Evolutionary conservation across 1,284 basidiomycete genomes (phyloP).

Genomic region (Cutaneotrichosporon mucoides): DNA sequence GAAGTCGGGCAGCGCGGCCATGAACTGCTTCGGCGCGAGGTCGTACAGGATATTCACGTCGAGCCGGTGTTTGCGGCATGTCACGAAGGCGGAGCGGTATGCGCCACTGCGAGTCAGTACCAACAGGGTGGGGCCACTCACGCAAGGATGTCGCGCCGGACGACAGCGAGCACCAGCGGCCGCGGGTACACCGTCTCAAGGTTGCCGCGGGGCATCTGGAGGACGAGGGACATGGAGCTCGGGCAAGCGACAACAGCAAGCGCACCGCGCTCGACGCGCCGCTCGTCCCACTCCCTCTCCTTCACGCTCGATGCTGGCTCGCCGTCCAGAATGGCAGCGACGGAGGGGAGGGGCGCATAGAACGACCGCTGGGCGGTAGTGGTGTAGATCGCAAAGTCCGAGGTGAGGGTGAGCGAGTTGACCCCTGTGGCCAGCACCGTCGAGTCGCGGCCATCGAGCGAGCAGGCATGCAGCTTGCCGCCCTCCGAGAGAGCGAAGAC

Average conservation of each 20-base stretch:
- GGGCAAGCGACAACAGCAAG: constrained; percentile 79
- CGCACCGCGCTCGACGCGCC: constrained; percentile 80
- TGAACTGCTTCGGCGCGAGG: constrained; percentile 67
- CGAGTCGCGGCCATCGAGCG: constrained; percentile 34
- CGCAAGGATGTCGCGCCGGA: constrained; percentile 68
- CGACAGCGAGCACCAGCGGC: constrained; percentile 80
- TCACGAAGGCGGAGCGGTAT: constrained; percentile 81
- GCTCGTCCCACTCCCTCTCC: constrained; percentile 60
- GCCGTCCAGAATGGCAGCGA: constrained; percentile 36
- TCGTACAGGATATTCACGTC: constrained; percentile 86
- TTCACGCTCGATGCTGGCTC: constrained; percentile 23
- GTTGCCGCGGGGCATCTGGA: constrained; percentile 98
- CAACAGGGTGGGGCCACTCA: constrained; percentile 48
- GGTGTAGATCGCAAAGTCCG: constrained; percentile 80
- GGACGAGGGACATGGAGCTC: constrained; percentile 78
- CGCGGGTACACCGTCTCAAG: constrained; percentile 92
- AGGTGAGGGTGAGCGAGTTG: constrained; percentile 76
- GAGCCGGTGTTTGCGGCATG: constrained; percentile 88
- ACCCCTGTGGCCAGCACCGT: constrained; percentile 58
- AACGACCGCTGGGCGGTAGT: constrained; percentile 76
- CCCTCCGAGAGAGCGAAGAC: constrained; percentile 65
- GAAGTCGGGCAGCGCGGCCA: constrained; percentile 61
- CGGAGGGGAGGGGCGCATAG: constrained; percentile 61
- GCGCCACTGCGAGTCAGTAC: constrained; percentile 34
- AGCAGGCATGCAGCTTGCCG: constrained; percentile 59